A percentile compares a stretch with the other conserved stretches of the same genome.
Evolutionary conservation across 345 rosid genomes (phyloP).

Genomic region (Euclidium syriacum): DNA sequence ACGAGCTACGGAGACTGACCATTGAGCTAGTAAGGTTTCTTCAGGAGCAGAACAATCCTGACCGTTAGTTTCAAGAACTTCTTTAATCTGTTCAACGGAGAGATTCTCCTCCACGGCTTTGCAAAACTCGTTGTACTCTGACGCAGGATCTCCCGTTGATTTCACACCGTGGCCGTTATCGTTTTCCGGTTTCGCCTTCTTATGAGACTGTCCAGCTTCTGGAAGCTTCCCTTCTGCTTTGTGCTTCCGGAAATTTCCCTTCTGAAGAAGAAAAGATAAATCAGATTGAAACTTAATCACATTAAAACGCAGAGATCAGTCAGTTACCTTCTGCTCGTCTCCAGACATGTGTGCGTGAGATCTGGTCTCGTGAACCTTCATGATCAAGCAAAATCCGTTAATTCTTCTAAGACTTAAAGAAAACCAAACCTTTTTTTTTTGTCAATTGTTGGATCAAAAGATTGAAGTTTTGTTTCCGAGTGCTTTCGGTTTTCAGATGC

Average conservation of each 20-base stretch:
- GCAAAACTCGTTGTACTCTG: conserved; percentile 52
- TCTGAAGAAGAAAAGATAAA: neutral
- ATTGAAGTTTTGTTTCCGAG: neutral
- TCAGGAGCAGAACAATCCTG: conserved; percentile 55
- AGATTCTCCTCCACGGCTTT: conserved; percentile 48
- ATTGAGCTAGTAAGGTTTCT: conserved; percentile 25
- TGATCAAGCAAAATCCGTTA: neutral
- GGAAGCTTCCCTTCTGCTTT: conserved; percentile 63
- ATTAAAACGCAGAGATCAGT: neutral
- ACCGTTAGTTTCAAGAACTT: conserved; percentile 52
- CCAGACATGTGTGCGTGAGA: conserved; percentile 48
- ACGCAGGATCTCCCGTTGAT: conserved; percentile 28
- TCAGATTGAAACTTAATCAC: too few species aligned
- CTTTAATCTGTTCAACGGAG: conserved; percentile 53
- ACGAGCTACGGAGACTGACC: conserved; percentile 5
- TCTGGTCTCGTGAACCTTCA: conserved; percentile 75
- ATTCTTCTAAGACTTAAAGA: too few species aligned
- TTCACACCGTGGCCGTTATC: conserved; percentile 21
- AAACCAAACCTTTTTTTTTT: neutral
- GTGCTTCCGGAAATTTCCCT: conserved; percentile 68
- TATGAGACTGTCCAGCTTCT: conserved; percentile 54
- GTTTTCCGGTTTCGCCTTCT: conserved; percentile 51
- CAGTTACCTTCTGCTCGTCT: conserved; percentile 44
- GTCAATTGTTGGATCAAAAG: neutral
- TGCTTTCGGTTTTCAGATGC: neutral